Evolutionary conservation across 345 rosid species (phyloP), one percentile per base, ranked within the genome.

Genomic region (Eucalyptus globulus): DNA sequence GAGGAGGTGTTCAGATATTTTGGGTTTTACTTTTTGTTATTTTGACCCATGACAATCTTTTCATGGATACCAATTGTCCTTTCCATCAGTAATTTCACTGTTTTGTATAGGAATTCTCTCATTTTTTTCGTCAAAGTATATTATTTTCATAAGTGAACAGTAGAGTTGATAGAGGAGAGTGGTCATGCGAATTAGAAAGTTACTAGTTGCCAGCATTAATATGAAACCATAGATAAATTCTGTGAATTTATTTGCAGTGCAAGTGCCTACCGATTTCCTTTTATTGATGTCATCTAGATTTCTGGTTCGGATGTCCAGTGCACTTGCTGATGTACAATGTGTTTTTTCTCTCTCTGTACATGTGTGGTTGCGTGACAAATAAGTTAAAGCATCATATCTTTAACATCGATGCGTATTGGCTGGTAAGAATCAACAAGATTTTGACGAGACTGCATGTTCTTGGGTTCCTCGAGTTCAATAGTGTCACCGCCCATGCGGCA

Each of bases 401-500:
- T 13, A 62, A 29, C 34, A 29, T 62, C 1, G n/a, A 62, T 62
- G 31, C 0, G 34, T 14, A 13, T 29, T 29, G 17, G 0, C 69
- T 0, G 34, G 69, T 62, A 62, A 62, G 16, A 14, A 62, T 62
- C 34, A 13, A 26, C 34, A 62, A 12, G 69, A 62, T 62, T 62
- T 62, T 14, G 69, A 62, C 69, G 8, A 62, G 34, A 62, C 0
- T 29, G n/a, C 69, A 13, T 29, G 16, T 29, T 26, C 69, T 60
- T 11, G 4, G 69, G 69, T 60, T 60, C 69, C 69, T 60, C 34
- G 1, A 62, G 34, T 62, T 62, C 14, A 26, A 26, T 26, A 5
- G 34, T 62, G 69, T 29, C 16, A 27, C 13, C 8, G 34, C 15
- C 69, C 2, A 13, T 5, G 16, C 31, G 0, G 69, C 69, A 60